Base-by-base conservation (phyloP, 2,329 filamentous ascomycete genomes). In the Paramyrothecium roridum region DNA sequence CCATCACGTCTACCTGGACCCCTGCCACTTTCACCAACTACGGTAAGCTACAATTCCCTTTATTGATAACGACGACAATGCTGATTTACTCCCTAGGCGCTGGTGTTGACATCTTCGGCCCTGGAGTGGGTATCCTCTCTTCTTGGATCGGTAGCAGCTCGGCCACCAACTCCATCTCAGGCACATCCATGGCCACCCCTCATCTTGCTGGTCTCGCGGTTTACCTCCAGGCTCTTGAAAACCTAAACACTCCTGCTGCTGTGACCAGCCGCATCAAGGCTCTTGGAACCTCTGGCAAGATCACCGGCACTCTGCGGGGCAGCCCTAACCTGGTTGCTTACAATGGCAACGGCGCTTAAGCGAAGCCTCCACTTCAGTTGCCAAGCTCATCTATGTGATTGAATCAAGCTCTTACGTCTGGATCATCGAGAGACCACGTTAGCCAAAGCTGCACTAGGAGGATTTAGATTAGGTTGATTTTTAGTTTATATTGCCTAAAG, bases 21-120 rank as follows among this genome's bases (percentile, higher is more conserved):
- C 67, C 70, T 40, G 70, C 79, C 54, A 65, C 63, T 30, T 80
- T 74, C 70, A 80, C 77, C 65, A 83, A 82, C 73, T 82, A 73
- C 56, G 77, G 76, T 34, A 43, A 56, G 33, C 51, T 1, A 12
- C 13, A 30, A 10, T 13, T n/a, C n/a, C n/a, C n/a, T n/a, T n/a
- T n/a, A n/a, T n/a, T n/a, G n/a, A n/a, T n/a, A n/a, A n/a, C n/a
- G n/a, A n/a, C n/a, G n/a, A n/a, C n/a, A n/a, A n/a, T n/a, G n/a
- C n/a, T n/a, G n/a, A n/a, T n/a, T n/a, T n/a, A n/a, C n/a, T n/a
- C 37, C 22, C 37, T 22, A 61, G 59, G 59, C n/a, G 13, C 63
- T 43, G 57, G 58, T 10, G 63, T 79, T 45, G 72, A 78, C 53
- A 61, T 80, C 37, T 71, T 75, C 46, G 76, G 74, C 3, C 76